These are phyloP conservation scores for Solanum chacoense DNA, from an alignment of 305 asterid genomes.

Conservation along the genomic window DNA sequence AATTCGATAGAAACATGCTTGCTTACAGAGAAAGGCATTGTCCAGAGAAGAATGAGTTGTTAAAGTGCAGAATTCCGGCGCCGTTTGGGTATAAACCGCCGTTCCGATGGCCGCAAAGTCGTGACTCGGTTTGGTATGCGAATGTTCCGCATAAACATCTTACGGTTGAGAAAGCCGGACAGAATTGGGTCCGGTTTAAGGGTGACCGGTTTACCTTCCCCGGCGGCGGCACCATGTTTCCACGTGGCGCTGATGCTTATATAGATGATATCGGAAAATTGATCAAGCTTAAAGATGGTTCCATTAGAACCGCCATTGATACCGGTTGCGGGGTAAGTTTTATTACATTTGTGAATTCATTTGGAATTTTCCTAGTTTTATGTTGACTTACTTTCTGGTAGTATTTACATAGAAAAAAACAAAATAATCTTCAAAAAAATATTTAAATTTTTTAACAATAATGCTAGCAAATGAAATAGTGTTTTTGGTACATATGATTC, in stretches of 20 bases:
- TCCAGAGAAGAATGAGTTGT: constrained; percentile 43
- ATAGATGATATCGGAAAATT: constrained; percentile 76
- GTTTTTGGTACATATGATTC: neutral
- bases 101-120: constrained; percentile 84
- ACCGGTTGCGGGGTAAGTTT: constrained; percentile 87
- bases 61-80: constrained; percentile 80
- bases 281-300: constrained; percentile 54
- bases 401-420: neutral
- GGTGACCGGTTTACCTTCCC: constrained; percentile 89
- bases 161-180: constrained; percentile 90
- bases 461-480: neutral
- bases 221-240: constrained; percentile 96
- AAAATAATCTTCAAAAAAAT: neutral
- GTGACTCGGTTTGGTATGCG: constrained; percentile 76
- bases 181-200: constrained; percentile 90
- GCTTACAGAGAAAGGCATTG: constrained; percentile 75
- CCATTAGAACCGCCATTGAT: constrained; percentile 79
- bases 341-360: neutral
- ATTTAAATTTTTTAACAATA: neutral
- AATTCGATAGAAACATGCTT: constrained; percentile 53
- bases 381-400: neutral
- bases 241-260: constrained; percentile 86
- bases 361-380: neutral
- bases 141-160: constrained; percentile 93
- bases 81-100: constrained; percentile 69